Conservation (phyloP, 331 rosid genomes). For the Erythrophleum ivorense region DNA sequence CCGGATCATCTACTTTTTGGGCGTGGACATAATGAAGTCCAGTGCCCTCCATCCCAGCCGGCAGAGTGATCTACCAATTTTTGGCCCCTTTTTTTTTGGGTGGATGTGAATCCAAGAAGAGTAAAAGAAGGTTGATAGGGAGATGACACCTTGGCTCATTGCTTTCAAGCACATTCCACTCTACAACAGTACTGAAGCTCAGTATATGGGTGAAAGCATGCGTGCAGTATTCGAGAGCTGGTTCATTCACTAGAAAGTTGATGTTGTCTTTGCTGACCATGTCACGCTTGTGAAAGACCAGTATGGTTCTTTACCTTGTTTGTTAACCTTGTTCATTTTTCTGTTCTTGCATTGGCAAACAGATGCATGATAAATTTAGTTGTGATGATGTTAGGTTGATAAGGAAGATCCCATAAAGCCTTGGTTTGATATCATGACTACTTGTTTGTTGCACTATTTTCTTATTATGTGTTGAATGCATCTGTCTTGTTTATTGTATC, state of each 20-base stretch:
- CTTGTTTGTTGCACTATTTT: constrained; percentile 4
- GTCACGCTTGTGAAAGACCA: constrained; percentile 74
- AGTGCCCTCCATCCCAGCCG: too few relatives aligned
- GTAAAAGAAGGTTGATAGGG: constrained; percentile 57
- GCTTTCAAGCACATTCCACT: constrained; percentile 63
- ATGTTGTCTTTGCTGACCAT: constrained; percentile 40
- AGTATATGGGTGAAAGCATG: constrained; percentile 74
- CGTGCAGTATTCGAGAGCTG: constrained; percentile 57
- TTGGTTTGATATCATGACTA: neutral
- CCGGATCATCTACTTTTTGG: too few relatives aligned
- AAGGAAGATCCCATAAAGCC: neutral
- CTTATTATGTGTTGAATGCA: constrained; percentile 40
- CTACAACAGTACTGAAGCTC: constrained; percentile 62
- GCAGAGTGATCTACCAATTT: too few relatives aligned
- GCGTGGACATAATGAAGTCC: too few relatives aligned
- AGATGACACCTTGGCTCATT: constrained; percentile 69
- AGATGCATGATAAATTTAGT: constrained; percentile 30
- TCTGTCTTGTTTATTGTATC: constrained; percentile 61
- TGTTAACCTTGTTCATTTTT: constrained; percentile 9
- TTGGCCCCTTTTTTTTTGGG: neutral
- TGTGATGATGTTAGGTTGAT: constrained; percentile 21
- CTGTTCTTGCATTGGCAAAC: constrained; percentile 19
- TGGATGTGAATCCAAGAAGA: constrained; percentile 53
- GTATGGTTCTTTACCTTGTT: constrained; percentile 44
- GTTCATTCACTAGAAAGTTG: constrained; percentile 60